phyloP scores from a whole-genome alignment of 2,329 filamentous ascomycete species.

The Pseudogymnoascus sp. region DNA sequence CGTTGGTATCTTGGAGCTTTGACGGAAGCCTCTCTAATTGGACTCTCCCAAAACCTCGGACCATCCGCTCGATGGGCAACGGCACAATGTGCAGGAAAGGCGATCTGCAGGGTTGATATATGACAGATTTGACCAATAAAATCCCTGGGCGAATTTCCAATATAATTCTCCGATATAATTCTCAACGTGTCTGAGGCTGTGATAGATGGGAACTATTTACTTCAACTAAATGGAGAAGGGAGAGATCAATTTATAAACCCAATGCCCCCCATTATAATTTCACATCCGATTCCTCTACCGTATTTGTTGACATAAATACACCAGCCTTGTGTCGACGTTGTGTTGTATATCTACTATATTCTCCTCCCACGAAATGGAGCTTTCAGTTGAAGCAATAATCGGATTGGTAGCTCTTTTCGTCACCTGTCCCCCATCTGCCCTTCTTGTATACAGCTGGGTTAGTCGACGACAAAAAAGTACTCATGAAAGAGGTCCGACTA shows the following conservation, averaged over 20 bases:
- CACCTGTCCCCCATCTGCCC: background rate
- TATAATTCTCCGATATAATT: background rate
- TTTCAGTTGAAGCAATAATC: background rate
- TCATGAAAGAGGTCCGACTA: background rate
- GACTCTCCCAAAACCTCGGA: background rate
- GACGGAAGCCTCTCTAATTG: background rate
- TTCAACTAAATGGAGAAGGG: background rate
- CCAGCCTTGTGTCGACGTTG: background rate
- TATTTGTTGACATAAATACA: background rate
- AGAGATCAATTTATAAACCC: background rate
- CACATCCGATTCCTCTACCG: background rate
- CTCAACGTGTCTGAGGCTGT: background rate
- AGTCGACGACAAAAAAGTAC: background rate
- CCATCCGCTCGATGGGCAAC: too few relatives aligned
- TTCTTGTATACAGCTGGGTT: background rate
- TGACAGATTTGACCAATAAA: too few relatives aligned
- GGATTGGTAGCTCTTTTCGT: background rate
- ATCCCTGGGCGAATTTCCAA: too few relatives aligned
- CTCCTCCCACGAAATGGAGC: background rate
- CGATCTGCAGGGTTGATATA: too few relatives aligned
- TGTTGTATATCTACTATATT: background rate
- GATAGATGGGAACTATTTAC: background rate
- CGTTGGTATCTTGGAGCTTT: background rate
- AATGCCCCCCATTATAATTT: background rate
- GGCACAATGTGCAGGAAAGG: too few relatives aligned